Percentiles rank a stretch among this genome's conserved stretches.
Evolutionary conservation across 1,284 basidiomycete genomes (phyloP).

Genomic region (Bjerkandera adusta): DNA sequence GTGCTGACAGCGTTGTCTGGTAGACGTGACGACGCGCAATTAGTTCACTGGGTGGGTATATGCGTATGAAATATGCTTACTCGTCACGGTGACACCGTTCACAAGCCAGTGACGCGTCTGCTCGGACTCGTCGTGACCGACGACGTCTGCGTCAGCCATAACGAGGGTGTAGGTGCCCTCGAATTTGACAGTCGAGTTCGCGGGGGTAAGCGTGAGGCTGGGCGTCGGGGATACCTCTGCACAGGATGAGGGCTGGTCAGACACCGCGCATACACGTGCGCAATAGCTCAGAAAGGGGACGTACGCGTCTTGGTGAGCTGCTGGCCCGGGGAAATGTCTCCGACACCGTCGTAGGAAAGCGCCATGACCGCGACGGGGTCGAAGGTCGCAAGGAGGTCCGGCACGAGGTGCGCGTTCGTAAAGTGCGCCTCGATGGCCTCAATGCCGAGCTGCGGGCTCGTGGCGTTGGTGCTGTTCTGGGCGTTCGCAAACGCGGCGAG

Average conservation of each 20-base stretch:
- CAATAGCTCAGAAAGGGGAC: conserved; percentile 23
- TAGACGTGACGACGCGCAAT: too few species aligned
- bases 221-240: conserved; percentile 56
- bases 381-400: conserved; percentile 55
- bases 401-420: conserved; percentile 54
- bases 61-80: conserved; percentile 24
- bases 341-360: conserved; percentile 49
- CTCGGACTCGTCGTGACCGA: conserved; percentile 50
- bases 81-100: conserved; percentile 56
- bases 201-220: conserved; percentile 43
- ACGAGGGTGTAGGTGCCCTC: conserved; percentile 58
- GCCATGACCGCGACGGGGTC: conserved; percentile 52
- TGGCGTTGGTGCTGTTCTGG: conserved; percentile 37
- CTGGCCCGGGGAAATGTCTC: conserved; percentile 56
- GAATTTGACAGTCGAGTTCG: conserved; percentile 42
- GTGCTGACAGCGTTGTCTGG: conserved; percentile 50
- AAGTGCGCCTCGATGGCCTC: conserved; percentile 63
- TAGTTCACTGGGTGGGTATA: too few species aligned
- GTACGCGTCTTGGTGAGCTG: conserved; percentile 52
- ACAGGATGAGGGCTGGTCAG: conserved; percentile 7
- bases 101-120: conserved; percentile 81
- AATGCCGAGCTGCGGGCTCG: conserved; percentile 40
- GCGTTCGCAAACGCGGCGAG: conserved; percentile 41
- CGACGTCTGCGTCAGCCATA: conserved; percentile 69
- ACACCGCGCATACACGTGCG: not conserved